A percentile compares a stretch with the other conserved stretches of the same genome.
Conservation (phyloP, 1,139 yeast species). For the Geotrichum aggregatum region DNA sequence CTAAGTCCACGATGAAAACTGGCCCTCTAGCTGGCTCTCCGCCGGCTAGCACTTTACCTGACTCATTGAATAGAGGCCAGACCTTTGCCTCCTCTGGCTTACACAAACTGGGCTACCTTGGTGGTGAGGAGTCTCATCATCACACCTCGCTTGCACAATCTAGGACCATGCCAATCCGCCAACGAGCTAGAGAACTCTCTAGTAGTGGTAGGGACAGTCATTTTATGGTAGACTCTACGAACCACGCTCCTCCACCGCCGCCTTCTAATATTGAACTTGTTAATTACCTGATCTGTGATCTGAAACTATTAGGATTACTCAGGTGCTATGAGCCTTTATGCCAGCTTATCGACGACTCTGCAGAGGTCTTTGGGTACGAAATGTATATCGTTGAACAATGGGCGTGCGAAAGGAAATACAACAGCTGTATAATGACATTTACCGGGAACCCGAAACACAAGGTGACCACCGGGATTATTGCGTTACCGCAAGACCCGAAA, state of each 20-base stretch:
- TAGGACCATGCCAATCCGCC: background rate
- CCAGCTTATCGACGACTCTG: constrained; percentile 22
- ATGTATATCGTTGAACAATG: constrained; percentile 91
- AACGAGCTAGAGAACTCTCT: background rate
- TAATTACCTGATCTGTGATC: constrained; percentile 16
- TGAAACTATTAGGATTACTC: constrained; percentile 15
- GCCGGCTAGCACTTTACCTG: background rate
- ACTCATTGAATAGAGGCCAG: background rate
- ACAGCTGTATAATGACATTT: constrained; percentile 69
- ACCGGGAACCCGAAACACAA: constrained; percentile 73
- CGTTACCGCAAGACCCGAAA: constrained; percentile 51
- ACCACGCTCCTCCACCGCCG: background rate
- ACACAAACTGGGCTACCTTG: background rate
- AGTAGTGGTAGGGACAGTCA: background rate
- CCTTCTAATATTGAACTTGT: constrained; percentile 13
- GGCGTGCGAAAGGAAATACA: constrained; percentile 68
- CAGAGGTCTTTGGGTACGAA: constrained; percentile 60
- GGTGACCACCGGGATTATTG: constrained; percentile 58
- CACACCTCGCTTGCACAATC: background rate
- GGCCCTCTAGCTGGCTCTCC: background rate
- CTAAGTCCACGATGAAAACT: background rate
- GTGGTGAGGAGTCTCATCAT: background rate
- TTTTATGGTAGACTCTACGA: background rate
- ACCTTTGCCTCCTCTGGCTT: background rate
- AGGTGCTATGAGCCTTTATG: constrained; percentile 24